These are phyloP conservation scores for Leishmania major DNA, from an alignment of 208 protist species.

Conservation along the genomic window DNA sequence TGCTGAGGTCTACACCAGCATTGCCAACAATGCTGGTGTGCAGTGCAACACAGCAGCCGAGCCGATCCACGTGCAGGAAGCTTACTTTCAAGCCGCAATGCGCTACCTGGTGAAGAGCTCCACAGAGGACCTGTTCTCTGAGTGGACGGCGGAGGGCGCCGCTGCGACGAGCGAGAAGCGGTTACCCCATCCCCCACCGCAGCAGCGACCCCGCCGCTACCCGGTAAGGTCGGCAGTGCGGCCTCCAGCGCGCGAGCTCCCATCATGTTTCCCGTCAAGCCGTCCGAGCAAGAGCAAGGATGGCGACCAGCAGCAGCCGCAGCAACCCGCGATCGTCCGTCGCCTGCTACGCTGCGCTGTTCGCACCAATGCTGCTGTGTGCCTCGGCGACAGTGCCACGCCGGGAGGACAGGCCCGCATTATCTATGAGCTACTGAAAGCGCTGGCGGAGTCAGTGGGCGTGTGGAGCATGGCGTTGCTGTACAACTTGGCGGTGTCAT, in stretches of 20 bases:
- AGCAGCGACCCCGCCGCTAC: not conserved
- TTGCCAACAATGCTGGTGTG: constrained; percentile 63
- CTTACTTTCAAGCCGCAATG: constrained; percentile 54
- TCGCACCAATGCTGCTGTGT: constrained; percentile 28
- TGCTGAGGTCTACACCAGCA: constrained; percentile 48
- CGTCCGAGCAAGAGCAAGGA: not conserved
- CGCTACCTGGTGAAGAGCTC: constrained; percentile 25
- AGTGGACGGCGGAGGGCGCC: constrained; percentile 18
- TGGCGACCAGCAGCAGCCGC: not conserved
- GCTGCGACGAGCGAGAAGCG: not conserved
- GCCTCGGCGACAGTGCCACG: constrained; percentile 19
- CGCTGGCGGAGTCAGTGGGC: constrained; percentile 42
- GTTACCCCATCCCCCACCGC: not conserved
- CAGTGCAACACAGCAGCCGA: constrained; percentile 48
- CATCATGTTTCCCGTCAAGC: constrained; percentile 1
- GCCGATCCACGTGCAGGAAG: constrained; percentile 41
- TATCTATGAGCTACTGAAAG: constrained; percentile 43
- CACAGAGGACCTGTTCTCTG: constrained; percentile 24
- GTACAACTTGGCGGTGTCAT: constrained; percentile 79
- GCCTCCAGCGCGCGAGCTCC: not conserved
- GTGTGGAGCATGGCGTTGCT: constrained; percentile 60
- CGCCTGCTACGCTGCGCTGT: constrained; percentile 27
- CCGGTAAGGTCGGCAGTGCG: not conserved
- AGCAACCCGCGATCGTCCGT: not conserved
- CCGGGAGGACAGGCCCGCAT: constrained; percentile 20